Percentiles rank a stretch among this genome's conserved stretches.
Evolutionary conservation across 1,284 basidiomycete species (phyloP).

Genomic region (Wolfiporia cocos): DNA sequence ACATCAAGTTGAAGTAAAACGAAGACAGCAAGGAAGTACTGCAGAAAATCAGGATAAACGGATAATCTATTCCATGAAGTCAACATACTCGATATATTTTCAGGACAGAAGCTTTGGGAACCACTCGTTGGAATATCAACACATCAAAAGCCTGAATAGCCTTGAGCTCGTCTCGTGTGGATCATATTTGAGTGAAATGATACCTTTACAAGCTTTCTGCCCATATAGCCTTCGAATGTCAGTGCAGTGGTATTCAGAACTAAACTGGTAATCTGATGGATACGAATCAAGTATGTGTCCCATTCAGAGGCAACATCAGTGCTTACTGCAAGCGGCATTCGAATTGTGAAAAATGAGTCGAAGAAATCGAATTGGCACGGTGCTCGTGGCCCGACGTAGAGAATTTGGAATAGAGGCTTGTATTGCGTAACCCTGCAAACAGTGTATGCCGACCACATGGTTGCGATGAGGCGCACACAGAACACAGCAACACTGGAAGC

Average conservation of each 20-base stretch:
- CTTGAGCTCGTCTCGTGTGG: too few relatives aligned
- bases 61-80: too few relatives aligned
- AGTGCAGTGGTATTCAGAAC: background rate
- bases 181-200: background rate
- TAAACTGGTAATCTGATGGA: background rate
- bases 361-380: background rate
- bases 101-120: constrained; percentile 47
- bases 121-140: constrained; percentile 46
- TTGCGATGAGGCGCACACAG: background rate
- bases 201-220: background rate
- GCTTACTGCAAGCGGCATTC: background rate
- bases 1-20: constrained; percentile 52
- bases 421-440: background rate
- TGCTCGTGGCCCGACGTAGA: background rate
- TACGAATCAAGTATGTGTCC: background rate
- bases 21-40: constrained; percentile 50
- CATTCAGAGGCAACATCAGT: background rate
- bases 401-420: background rate
- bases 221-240: background rate
- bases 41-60: too few relatives aligned
- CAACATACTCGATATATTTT: constrained; percentile 45
- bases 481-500: background rate
- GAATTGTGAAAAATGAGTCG: background rate
- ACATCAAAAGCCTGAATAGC: background rate
- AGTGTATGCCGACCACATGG: background rate